Conservation (phyloP, 768 basidiomycete genomes). For the Mrakia hoshinonis region DNA sequence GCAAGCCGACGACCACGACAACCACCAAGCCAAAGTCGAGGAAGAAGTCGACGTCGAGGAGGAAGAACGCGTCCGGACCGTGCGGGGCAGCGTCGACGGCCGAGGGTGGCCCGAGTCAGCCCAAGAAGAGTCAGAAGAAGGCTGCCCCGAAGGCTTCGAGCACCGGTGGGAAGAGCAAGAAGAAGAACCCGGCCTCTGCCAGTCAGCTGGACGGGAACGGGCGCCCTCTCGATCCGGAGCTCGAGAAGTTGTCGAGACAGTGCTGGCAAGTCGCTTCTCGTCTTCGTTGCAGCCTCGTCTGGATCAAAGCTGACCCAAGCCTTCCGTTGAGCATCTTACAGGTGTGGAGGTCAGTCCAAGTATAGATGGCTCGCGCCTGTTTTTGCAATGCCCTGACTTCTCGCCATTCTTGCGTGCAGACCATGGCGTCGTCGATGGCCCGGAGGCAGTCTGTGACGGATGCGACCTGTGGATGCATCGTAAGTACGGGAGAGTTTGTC, state of each 20-base stretch:
- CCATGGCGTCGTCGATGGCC: too few species aligned
- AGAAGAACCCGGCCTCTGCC: neutral
- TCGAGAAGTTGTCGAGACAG: neutral
- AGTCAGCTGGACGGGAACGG: neutral
- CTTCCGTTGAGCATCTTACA: neutral
- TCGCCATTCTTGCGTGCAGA: too few species aligned
- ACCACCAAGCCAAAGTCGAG: too few species aligned
- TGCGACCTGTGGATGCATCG: conserved; percentile 2
- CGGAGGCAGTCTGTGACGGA: neutral
- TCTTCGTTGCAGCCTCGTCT: too few species aligned
- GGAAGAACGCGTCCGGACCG: neutral
- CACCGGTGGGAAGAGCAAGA: neutral
- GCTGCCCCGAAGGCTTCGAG: too few species aligned
- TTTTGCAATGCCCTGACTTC: too few species aligned
- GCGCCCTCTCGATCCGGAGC: too few species aligned
- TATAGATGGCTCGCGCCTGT: too few species aligned
- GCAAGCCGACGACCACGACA: too few species aligned
- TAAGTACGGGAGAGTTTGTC: too few species aligned
- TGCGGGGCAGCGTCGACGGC: too few species aligned
- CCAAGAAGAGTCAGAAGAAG: neutral
- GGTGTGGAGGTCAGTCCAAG: neutral
- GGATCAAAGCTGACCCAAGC: neutral
- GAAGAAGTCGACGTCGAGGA: neutral
- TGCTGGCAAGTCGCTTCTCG: neutral
- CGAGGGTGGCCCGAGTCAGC: neutral